A percentile compares a stretch with the other conserved stretches of the same genome.
Evolutionary conservation across 331 rosid species (phyloP).

Genomic region (Quercus lobata): DNA sequence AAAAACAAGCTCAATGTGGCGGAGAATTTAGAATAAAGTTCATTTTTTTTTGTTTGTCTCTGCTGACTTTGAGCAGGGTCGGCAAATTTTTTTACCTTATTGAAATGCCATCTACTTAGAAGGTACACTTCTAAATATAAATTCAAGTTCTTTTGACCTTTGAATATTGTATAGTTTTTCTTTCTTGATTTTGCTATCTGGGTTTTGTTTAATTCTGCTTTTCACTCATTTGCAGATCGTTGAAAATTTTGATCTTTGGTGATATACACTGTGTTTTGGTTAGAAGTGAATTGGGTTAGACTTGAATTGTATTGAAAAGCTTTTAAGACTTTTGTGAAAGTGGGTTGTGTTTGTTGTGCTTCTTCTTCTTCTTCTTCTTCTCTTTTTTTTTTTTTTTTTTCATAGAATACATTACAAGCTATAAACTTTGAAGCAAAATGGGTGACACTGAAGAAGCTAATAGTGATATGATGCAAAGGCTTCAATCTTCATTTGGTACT

Average conservation of each 20-base stretch:
- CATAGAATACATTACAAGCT: background rate
- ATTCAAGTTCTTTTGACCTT: background rate
- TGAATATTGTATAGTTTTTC: background rate
- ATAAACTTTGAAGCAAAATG: conserved; percentile 33
- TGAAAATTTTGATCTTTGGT: conserved; percentile 10
- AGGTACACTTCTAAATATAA: background rate
- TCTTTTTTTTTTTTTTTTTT: background rate
- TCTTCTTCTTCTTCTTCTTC: no score
- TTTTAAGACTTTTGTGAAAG: background rate
- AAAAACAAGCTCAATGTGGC: conserved; percentile 23
- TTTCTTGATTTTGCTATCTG: background rate
- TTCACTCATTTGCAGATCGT: conserved; percentile 22
- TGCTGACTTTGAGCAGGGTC: background rate
- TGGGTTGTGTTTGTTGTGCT: background rate
- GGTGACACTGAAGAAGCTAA: conserved; percentile 68
- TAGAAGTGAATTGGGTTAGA: conserved; percentile 1
- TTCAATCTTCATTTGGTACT: conserved; percentile 66
- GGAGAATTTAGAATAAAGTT: conserved; percentile 7
- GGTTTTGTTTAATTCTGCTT: background rate
- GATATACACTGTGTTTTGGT: conserved; percentile 1
- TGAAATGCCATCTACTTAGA: background rate
- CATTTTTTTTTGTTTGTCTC: background rate
- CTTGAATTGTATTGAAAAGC: background rate
- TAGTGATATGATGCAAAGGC: conserved; percentile 56
- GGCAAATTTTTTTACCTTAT: background rate